A percentile compares a stretch with the other conserved stretches of the same genome.
Conservation (phyloP, 2,329 filamentous ascomycete species). For the Neonectria neomacrospora region DNA sequence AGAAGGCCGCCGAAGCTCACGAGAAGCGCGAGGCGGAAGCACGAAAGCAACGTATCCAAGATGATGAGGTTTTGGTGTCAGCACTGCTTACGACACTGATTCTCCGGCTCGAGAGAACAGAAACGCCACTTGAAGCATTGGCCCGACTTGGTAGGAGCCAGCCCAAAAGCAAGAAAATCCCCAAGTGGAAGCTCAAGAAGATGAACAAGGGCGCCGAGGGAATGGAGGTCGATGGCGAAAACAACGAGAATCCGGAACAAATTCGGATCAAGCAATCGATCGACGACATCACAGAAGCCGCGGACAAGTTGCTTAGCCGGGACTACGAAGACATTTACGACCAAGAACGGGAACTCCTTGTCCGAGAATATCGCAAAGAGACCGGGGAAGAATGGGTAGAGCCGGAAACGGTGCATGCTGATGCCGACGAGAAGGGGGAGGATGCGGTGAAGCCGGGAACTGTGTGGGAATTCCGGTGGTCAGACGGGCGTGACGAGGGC, state of each 20-base stretch:
- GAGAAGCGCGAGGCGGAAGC: slow-evolving; percentile 85
- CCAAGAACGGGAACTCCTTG: slow-evolving; percentile 82
- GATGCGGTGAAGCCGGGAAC: slow-evolving; percentile 36
- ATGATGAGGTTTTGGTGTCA: slow-evolving; percentile 78
- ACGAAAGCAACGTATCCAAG: slow-evolving; percentile 74
- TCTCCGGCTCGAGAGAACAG: slow-evolving; percentile 76
- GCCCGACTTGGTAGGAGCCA: slow-evolving; percentile 79
- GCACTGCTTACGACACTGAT: slow-evolving; percentile 82
- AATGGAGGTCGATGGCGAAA: slow-evolving; percentile 76
- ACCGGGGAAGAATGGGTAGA: slow-evolving; percentile 86
- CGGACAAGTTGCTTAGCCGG: slow-evolving; percentile 84
- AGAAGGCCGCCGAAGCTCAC: slow-evolving; percentile 84
- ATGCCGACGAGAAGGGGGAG: slow-evolving; percentile 35
- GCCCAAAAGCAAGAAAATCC: slow-evolving; percentile 67
- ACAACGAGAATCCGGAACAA: slow-evolving; percentile 73
- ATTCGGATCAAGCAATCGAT: slow-evolving; percentile 77
- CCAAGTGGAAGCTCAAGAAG: slow-evolving; percentile 78
- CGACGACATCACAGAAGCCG: slow-evolving; percentile 85
- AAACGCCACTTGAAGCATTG: slow-evolving; percentile 89
- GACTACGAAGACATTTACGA: slow-evolving; percentile 94
- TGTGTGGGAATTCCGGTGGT: slow-evolving; percentile 92
- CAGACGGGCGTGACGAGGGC: slow-evolving; percentile 83
- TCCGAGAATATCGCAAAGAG: slow-evolving; percentile 84
- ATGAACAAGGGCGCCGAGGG: slow-evolving; percentile 63
- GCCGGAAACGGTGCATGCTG: slow-evolving; percentile 50